A percentile compares a stretch with the other conserved stretches of the same genome.
Conservation (phyloP, 345 rosid genomes). For the Eucalyptus erythrocorys region DNA sequence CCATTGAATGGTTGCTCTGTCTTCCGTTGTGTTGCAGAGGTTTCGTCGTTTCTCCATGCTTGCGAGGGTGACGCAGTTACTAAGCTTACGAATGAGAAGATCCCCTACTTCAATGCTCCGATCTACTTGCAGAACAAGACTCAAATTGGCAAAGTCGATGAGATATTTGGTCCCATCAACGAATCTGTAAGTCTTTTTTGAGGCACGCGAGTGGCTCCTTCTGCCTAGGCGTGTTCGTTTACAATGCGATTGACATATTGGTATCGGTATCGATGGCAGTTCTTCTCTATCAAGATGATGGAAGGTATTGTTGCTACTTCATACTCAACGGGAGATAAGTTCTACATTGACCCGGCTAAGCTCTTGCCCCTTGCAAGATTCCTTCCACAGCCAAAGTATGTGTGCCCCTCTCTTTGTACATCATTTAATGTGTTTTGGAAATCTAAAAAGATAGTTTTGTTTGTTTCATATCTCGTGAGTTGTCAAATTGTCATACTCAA, state of each 20-base stretch:
- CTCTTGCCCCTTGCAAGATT: constrained; percentile 83
- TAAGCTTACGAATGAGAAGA: constrained; percentile 67
- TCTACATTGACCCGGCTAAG: constrained; percentile 69
- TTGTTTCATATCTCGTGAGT: background rate
- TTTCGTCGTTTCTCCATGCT: constrained; percentile 69
- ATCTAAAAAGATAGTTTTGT: background rate
- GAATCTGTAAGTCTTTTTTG: constrained; percentile 52
- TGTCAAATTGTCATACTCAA: background rate
- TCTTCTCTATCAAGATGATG: constrained; percentile 85
- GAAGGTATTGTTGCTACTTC: constrained; percentile 94
- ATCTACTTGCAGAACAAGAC: constrained; percentile 83
- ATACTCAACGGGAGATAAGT: constrained; percentile 62
- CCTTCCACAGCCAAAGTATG: constrained; percentile 91
- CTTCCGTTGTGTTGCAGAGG: constrained; percentile 31
- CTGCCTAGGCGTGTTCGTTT: background rate
- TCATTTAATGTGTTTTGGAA: background rate
- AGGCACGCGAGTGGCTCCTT: background rate
- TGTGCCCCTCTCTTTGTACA: background rate
- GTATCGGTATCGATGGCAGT: constrained; percentile 10
- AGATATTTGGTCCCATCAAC: constrained; percentile 92
- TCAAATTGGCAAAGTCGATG: constrained; percentile 92
- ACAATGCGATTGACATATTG: background rate
- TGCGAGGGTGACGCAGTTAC: constrained; percentile 98
- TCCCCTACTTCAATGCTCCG: constrained; percentile 79
- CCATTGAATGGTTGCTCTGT: background rate